phyloP scores from a whole-genome alignment of 176 grass and related monocot genomes.

The Canna indica region DNA sequence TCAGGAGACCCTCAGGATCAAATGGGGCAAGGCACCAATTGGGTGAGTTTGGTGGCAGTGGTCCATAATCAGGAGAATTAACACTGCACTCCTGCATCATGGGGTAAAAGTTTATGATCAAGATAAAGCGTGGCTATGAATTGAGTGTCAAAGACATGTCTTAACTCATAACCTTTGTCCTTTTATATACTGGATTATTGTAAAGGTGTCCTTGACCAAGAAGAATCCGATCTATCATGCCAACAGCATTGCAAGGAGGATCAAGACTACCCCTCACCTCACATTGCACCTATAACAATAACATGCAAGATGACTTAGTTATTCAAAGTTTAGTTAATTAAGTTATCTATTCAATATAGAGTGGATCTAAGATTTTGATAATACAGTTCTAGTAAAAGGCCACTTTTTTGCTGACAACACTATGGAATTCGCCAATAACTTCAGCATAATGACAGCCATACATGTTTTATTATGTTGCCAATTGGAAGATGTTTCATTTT shows the following conservation, averaged over 20 bases:
- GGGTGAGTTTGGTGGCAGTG: constrained; percentile 65
- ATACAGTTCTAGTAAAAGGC: not conserved
- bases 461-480: not conserved
- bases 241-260: constrained; percentile 90
- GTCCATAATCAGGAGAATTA: constrained; percentile 91
- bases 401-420: not conserved
- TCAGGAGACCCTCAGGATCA: constrained; percentile 90
- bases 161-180: constrained; percentile 67
- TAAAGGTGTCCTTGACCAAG: constrained; percentile 86
- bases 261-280: constrained; percentile 67
- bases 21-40: constrained; percentile 85
- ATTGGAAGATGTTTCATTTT: not conserved
- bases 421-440: not conserved
- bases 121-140: not conserved
- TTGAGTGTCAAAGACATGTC: constrained; percentile 1
- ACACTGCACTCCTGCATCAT: constrained; percentile 68
- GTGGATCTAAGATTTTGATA: not conserved
- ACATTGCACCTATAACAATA: constrained; percentile 54
- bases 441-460: not conserved
- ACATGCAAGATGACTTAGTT: constrained; percentile 12
- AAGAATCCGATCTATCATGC: constrained; percentile 61
- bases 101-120: not conserved
- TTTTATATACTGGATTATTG: constrained; percentile 72
- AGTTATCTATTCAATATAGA: not conserved
- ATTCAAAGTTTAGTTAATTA: not conserved